Conservation (phyloP, 2,329 filamentous ascomycete species). For the Pseudogymnoascus sp. region DNA sequence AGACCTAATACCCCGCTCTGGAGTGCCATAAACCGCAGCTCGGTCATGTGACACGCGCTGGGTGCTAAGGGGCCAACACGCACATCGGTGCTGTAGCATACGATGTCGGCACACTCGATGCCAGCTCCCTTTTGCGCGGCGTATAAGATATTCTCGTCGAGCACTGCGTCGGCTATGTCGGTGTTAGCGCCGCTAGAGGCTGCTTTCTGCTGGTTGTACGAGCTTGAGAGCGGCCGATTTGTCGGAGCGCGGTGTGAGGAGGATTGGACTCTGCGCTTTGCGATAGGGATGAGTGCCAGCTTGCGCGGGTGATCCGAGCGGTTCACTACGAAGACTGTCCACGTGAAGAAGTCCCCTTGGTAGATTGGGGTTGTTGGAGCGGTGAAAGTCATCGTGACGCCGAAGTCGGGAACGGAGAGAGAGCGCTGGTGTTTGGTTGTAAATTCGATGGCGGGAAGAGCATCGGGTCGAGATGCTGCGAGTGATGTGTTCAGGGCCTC, state of each 20-base stretch:
- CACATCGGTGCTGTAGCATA: constrained; percentile 70
- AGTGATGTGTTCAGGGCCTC: constrained; percentile 47
- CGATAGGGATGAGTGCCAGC: constrained; percentile 61
- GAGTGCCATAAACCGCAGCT: constrained; percentile 65
- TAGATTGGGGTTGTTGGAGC: constrained; percentile 54
- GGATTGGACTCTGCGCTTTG: constrained; percentile 55
- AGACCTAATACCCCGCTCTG: constrained; percentile 57
- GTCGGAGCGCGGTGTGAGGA: constrained; percentile 30
- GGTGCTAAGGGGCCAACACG: constrained; percentile 66
- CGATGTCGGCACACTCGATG: constrained; percentile 57
- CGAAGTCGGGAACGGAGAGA: constrained; percentile 51
- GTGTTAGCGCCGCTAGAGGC: constrained; percentile 23
- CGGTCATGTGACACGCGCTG: constrained; percentile 65
- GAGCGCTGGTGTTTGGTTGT: constrained; percentile 33
- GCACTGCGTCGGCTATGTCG: constrained; percentile 54
- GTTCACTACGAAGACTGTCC: constrained; percentile 72
- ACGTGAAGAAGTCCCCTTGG: constrained; percentile 61
- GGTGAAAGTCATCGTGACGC: constrained; percentile 68
- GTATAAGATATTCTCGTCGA: constrained; percentile 66
- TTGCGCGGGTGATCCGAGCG: constrained; percentile 56
- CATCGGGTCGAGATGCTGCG: constrained; percentile 50
- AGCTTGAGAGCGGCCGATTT: constrained; percentile 42
- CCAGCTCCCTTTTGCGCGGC: constrained; percentile 61
- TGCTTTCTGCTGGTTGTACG: constrained; percentile 27
- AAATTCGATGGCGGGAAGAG: constrained; percentile 53